A percentile compares a stretch with the other conserved stretches of the same genome.
phyloP scores from a whole-genome alignment of 257 asterid genomes.

The Cynanchum wilfordii region DNA sequence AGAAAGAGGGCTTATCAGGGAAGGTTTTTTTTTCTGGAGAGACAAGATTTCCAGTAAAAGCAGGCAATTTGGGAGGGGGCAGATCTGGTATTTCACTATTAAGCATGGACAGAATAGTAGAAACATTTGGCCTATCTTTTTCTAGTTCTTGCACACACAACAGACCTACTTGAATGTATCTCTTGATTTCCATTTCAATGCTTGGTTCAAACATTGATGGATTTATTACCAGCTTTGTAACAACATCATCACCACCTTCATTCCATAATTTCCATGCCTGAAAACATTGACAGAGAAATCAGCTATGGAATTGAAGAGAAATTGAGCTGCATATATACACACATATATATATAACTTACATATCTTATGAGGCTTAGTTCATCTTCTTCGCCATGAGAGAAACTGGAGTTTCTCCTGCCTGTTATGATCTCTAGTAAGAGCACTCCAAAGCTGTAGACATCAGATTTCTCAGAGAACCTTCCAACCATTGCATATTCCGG shows the following conservation, averaged over 20 bases:
- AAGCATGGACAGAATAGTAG: constrained; percentile 48
- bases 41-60: constrained; percentile 23
- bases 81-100: constrained; percentile 42
- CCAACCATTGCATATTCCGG: constrained; percentile 73
- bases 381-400: constrained; percentile 22
- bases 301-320: background rate
- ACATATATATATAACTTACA: constrained; percentile 28
- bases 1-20: constrained; percentile 32
- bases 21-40: constrained; percentile 27
- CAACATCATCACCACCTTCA: no score
- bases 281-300: constrained; percentile 11
- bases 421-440: constrained; percentile 51
- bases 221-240: no score
- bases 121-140: constrained; percentile 46
- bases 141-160: constrained; percentile 64
- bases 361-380: constrained; percentile 48
- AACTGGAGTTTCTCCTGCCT: constrained; percentile 47
- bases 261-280: constrained; percentile 36
- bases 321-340: background rate
- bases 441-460: constrained; percentile 63
- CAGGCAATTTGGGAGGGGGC: constrained; percentile 40
- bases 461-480: constrained; percentile 66
- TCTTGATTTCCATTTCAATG: constrained; percentile 27
- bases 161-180: constrained; percentile 59
- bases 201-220: background rate